These are phyloP conservation scores for Macrophomina pseudophaseolina DNA, from an alignment of 2,329 filamentous ascomycete genomes.

Conservation along the genomic window DNA sequence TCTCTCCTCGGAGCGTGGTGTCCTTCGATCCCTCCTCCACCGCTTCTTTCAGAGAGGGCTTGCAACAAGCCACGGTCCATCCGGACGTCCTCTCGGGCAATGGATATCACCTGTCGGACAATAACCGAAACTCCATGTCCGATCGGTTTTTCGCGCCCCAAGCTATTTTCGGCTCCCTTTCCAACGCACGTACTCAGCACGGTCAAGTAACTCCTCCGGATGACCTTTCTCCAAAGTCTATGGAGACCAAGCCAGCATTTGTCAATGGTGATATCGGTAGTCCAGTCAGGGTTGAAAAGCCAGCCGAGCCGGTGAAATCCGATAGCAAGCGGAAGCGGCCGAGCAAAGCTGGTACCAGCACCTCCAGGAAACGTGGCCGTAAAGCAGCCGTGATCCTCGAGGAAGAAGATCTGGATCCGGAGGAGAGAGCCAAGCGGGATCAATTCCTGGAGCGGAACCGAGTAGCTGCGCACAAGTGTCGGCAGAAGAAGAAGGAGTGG, in stretches of 20 bases:
- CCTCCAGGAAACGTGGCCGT: conserved; percentile 14
- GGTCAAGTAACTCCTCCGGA: conserved; percentile 46
- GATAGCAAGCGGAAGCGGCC: conserved; percentile 13
- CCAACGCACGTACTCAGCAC: conserved; percentile 26
- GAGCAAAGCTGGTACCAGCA: background rate
- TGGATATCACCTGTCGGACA: background rate
- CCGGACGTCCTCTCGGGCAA: background rate
- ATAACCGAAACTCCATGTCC: background rate
- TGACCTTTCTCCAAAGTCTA: conserved; percentile 37
- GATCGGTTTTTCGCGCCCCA: background rate
- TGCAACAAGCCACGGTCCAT: conserved; percentile 10
- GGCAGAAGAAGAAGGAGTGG: conserved; percentile 70
- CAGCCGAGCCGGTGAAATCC: background rate
- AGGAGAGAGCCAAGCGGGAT: conserved; percentile 20
- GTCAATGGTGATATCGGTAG: background rate
- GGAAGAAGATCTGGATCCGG: conserved; percentile 1
- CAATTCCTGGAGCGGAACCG: conserved; percentile 68
- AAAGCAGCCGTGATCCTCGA: background rate
- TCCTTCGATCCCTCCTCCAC: background rate
- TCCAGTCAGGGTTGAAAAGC: background rate
- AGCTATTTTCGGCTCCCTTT: background rate
- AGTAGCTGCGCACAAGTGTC: conserved; percentile 74
- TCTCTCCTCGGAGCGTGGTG: background rate
- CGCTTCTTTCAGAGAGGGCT: background rate
- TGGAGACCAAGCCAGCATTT: background rate